Evolutionary conservation across 2,329 filamentous ascomycete species (phyloP).

Genomic region (Septoria petroselini): DNA sequence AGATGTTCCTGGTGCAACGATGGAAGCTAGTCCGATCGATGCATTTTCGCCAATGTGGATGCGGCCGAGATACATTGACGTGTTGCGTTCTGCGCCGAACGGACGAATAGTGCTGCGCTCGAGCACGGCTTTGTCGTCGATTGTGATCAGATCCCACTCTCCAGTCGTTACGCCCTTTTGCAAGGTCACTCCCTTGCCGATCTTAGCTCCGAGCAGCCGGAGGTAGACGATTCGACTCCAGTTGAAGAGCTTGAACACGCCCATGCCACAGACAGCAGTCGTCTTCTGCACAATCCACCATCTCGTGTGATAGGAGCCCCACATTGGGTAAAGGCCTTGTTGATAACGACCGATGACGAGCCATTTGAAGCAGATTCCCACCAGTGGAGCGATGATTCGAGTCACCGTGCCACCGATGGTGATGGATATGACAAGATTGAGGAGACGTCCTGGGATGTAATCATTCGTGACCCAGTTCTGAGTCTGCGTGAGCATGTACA

Average conservation of each 20-base stretch:
- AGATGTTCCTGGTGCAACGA: conserved; percentile 51
- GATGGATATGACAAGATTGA: conserved; percentile 50
- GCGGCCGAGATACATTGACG: conserved; percentile 55
- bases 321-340: conserved; percentile 58
- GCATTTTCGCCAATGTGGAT: conserved; percentile 52
- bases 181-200: conserved; percentile 53
- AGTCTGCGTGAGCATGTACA: conserved; percentile 46
- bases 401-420: conserved; percentile 44
- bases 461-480: conserved; percentile 43
- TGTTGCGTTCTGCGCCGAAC: conserved; percentile 57
- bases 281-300: conserved; percentile 60
- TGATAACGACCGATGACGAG: conserved; percentile 53
- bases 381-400: conserved; percentile 43
- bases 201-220: conserved; percentile 53
- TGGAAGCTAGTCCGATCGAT: conserved; percentile 49
- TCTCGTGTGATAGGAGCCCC: conserved; percentile 56
- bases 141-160: conserved; percentile 58
- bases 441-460: conserved; percentile 46
- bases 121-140: conserved; percentile 51
- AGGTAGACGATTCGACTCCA: conserved; percentile 47
- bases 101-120: conserved; percentile 51
- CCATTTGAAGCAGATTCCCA: conserved; percentile 56
- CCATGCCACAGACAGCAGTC: conserved; percentile 49
- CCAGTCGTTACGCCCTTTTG: conserved; percentile 45
- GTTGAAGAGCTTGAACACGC: conserved; percentile 46